Conservation (phyloP, 164 flowering plant genomes). For the Platanus orientalis region DNA sequence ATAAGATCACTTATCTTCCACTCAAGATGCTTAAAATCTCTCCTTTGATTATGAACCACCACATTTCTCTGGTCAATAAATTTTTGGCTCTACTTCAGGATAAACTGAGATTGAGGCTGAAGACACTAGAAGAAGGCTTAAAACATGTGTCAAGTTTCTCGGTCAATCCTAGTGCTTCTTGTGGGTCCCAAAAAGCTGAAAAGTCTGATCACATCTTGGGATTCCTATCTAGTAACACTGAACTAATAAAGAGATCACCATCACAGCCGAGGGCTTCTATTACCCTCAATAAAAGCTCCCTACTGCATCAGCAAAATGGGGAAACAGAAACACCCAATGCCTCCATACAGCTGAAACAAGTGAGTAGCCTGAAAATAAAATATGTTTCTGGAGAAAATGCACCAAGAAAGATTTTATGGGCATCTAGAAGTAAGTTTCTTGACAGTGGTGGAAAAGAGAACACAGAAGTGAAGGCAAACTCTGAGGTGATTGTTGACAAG, state of each 20-base stretch:
- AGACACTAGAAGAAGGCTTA: constrained; percentile 78
- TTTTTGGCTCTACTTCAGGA: constrained; percentile 42
- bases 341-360: constrained; percentile 24
- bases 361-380: constrained; percentile 35
- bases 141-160: constrained; percentile 44
- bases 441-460: constrained; percentile 60
- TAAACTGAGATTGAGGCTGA: constrained; percentile 67
- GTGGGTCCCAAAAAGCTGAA: constrained; percentile 33
- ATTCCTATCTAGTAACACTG: constrained; percentile 44
- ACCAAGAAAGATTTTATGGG: constrained; percentile 43
- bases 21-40: neutral
- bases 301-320: constrained; percentile 34
- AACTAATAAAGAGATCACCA: constrained; percentile 56
- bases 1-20: constrained; percentile 3
- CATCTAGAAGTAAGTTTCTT: constrained; percentile 42
- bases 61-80: constrained; percentile 2
- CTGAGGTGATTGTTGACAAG: constrained; percentile 16
- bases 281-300: constrained; percentile 26
- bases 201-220: constrained; percentile 46
- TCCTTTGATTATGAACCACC: no score
- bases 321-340: constrained; percentile 18
- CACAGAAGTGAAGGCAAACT: constrained; percentile 33
- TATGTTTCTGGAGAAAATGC: constrained; percentile 6
- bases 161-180: constrained; percentile 18
- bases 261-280: constrained; percentile 71